Evolutionary conservation across 805 yeast genomes (phyloP).

Genomic region (Candida bentonensis): DNA sequence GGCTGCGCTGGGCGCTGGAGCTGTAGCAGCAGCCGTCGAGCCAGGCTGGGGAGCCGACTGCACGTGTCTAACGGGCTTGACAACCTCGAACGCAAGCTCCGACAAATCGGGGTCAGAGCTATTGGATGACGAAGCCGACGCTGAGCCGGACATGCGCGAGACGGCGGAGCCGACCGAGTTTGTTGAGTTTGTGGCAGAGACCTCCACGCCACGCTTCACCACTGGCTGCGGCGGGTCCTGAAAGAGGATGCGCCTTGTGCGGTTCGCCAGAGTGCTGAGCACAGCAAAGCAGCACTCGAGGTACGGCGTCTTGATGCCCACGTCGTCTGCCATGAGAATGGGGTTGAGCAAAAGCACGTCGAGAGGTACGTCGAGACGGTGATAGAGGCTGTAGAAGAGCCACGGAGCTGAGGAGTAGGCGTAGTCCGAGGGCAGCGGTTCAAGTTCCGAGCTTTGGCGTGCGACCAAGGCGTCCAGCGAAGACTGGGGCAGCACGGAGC

Average conservation of each 20-base stretch:
- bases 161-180: slow-evolving; percentile 1
- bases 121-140: not conserved
- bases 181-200: not conserved
- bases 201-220: not conserved
- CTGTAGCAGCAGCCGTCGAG: not conserved
- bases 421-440: slow-evolving; percentile 17
- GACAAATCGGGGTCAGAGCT: not conserved
- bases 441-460: slow-evolving; percentile 7
- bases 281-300: slow-evolving; percentile 71
- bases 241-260: slow-evolving; percentile 2
- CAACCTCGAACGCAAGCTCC: not conserved
- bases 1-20: no score
- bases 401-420: slow-evolving; percentile 35
- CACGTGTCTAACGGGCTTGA: not conserved
- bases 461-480: slow-evolving; percentile 9
- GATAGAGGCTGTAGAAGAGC: slow-evolving; percentile 51
- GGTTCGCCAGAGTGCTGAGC: slow-evolving; percentile 22
- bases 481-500: slow-evolving; percentile 55
- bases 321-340: slow-evolving; percentile 79
- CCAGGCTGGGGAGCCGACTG: not conserved
- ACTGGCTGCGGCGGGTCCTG: not conserved
- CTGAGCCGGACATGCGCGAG: not conserved
- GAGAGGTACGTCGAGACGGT: slow-evolving; percentile 43
- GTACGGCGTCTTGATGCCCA: slow-evolving; percentile 76
- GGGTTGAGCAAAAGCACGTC: slow-evolving; percentile 77